phyloP scores from a whole-genome alignment of 371 early-diverging fungal genomes.

The Mortierella sp. region DNA sequence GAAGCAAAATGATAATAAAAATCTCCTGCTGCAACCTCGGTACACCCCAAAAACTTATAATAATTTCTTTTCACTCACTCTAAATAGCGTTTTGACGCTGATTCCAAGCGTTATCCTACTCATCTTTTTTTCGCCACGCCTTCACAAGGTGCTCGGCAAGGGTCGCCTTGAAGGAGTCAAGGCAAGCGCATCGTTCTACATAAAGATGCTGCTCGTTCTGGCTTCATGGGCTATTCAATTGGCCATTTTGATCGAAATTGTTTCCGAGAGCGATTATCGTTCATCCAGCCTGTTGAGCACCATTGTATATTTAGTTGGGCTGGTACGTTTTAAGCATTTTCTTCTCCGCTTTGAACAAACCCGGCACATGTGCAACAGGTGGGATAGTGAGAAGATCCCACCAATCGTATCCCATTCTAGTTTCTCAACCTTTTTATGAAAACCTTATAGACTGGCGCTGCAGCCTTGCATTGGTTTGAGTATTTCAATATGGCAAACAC shows the following conservation, averaged over 20 bases:
- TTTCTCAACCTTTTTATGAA: background rate
- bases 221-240: slow-evolving; percentile 31
- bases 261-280: slow-evolving; percentile 9
- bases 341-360: background rate
- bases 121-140: slow-evolving; percentile 61
- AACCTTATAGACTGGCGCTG: slow-evolving; percentile 60
- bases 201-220: slow-evolving; percentile 22
- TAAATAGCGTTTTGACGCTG: slow-evolving; percentile 47
- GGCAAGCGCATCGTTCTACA: background rate
- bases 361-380: too few relatives aligned
- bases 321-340: slow-evolving; percentile 20
- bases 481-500: slow-evolving; percentile 74
- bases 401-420: slow-evolving; percentile 8
- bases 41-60: background rate
- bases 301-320: slow-evolving; percentile 18
- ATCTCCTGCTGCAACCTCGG: background rate
- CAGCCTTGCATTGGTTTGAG: slow-evolving; percentile 74
- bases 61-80: background rate
- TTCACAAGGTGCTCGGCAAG: slow-evolving; percentile 57
- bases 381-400: slow-evolving; percentile 10
- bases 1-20: background rate
- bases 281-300: slow-evolving; percentile 46
- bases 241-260: slow-evolving; percentile 12
- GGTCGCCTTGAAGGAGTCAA: slow-evolving; percentile 30
- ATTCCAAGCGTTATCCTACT: slow-evolving; percentile 62